Conservation (phyloP, 257 asterid species). For the Orobanche coerulescens region DNA sequence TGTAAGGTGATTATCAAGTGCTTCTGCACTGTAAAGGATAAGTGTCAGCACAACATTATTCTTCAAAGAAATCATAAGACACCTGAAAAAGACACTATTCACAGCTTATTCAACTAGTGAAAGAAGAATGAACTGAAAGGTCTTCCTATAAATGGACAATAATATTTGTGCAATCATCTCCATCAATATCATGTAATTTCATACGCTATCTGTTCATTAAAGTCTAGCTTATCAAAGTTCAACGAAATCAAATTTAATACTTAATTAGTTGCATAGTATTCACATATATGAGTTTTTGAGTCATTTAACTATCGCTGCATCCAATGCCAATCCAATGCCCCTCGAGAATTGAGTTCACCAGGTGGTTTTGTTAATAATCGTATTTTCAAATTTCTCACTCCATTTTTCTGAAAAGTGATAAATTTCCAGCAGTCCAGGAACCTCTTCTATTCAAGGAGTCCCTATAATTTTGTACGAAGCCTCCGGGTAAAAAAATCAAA, state of each 20-base stretch:
- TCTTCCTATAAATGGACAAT: not conserved
- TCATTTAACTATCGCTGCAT: not conserved
- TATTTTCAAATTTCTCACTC: not conserved
- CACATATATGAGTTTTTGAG: not conserved
- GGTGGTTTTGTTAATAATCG: not conserved
- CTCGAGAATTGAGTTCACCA: not conserved
- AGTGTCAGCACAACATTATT: slow-evolving; percentile 18
- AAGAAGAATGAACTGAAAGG: slow-evolving; percentile 4
- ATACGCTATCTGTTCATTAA: not conserved
- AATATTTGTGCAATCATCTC: not conserved
- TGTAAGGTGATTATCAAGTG: slow-evolving; percentile 83
- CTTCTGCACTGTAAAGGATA: slow-evolving; percentile 67
- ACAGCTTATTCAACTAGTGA: not conserved
- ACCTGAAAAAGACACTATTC: not conserved
- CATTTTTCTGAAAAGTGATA: not conserved
- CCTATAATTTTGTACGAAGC: not conserved
- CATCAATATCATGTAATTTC: not conserved
- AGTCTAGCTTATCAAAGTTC: not conserved
- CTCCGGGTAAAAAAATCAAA: not conserved
- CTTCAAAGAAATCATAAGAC: slow-evolving; percentile 8
- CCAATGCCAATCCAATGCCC: not conserved
- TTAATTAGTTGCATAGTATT: not conserved
- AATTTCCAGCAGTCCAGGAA: not conserved
- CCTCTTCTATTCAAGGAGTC: not conserved
- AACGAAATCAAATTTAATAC: not conserved